Conservation (phyloP, 257 asterid genomes). For the Coffea eugenioides region DNA sequence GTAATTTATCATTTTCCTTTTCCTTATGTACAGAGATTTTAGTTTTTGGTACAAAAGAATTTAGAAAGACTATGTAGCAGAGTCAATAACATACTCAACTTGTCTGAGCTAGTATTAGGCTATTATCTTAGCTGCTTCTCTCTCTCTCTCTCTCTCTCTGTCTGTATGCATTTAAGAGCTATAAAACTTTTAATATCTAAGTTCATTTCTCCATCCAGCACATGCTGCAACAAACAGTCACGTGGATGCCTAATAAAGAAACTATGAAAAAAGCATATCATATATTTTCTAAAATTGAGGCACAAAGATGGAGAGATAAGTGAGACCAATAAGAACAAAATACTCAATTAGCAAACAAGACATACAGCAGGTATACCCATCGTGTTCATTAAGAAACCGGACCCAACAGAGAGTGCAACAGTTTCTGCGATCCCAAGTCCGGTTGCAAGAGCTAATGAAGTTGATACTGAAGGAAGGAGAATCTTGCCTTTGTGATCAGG, state of each 20-base stretch:
- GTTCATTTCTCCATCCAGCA: background rate
- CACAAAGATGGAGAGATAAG: conserved; percentile 1
- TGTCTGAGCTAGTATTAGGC: background rate
- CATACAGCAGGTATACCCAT: conserved; percentile 98
- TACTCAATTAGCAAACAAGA: conserved; percentile 40
- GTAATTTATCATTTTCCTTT: background rate
- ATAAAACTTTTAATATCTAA: background rate
- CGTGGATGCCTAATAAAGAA: background rate
- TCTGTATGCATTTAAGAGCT: background rate
- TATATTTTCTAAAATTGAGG: background rate
- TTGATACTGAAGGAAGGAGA: conserved; percentile 82
- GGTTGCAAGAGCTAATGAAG: conserved; percentile 74
- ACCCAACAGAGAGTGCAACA: conserved; percentile 62
- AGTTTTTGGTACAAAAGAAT: background rate
- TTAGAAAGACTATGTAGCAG: background rate
- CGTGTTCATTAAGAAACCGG: conserved; percentile 67
- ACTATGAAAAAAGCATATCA: too few species aligned
- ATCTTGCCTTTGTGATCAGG: conserved; percentile 46
- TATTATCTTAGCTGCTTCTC: background rate
- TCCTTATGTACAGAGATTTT: background rate
- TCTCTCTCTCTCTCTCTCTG: background rate
- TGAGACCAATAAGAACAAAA: conserved; percentile 14
- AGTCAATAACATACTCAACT: background rate
- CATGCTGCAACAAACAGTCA: background rate
- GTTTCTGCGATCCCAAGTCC: conserved; percentile 86